Conservation (phyloP, 148 eudicot species). For the Chenopodium album region DNA sequence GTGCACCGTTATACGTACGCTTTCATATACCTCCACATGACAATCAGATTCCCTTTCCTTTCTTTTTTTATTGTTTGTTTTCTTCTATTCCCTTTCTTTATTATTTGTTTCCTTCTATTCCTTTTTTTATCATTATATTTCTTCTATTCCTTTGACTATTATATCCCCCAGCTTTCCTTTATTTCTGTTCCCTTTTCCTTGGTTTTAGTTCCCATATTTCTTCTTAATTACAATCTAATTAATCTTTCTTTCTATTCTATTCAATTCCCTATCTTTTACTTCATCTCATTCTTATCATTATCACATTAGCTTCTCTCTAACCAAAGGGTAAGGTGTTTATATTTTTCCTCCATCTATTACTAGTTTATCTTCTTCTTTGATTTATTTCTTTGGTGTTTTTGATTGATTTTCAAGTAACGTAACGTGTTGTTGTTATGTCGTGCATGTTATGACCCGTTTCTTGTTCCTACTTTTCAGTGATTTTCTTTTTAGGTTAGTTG, state of each 20-base stretch:
- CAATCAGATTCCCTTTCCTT: background rate
- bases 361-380: too few relatives aligned
- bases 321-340: background rate
- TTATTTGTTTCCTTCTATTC: slow-evolving; percentile 23
- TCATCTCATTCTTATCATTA: slow-evolving; percentile 1
- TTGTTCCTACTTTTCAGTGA: slow-evolving; percentile 7
- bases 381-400: background rate
- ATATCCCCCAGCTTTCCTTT: slow-evolving; percentile 31
- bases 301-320: background rate
- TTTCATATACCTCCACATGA: slow-evolving; percentile 24
- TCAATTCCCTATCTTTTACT: slow-evolving; percentile 9
- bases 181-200: slow-evolving; percentile 41
- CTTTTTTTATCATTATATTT: slow-evolving; percentile 9
- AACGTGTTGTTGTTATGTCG: background rate
- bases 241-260: background rate
- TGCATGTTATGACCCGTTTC: slow-evolving; percentile 2
- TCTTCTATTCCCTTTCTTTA: slow-evolving; percentile 9
- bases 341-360: background rate
- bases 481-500: slow-evolving; percentile 11
- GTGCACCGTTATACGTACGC: slow-evolving; percentile 22
- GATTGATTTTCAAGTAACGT: background rate
- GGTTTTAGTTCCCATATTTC: slow-evolving; percentile 20
- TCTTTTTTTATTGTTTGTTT: slow-evolving; percentile 4
- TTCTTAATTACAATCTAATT: slow-evolving; percentile 14
- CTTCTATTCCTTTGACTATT: slow-evolving; percentile 43